Conservation (phyloP, 306 rosid genomes). For the peach (Prunus persica) region DNA sequence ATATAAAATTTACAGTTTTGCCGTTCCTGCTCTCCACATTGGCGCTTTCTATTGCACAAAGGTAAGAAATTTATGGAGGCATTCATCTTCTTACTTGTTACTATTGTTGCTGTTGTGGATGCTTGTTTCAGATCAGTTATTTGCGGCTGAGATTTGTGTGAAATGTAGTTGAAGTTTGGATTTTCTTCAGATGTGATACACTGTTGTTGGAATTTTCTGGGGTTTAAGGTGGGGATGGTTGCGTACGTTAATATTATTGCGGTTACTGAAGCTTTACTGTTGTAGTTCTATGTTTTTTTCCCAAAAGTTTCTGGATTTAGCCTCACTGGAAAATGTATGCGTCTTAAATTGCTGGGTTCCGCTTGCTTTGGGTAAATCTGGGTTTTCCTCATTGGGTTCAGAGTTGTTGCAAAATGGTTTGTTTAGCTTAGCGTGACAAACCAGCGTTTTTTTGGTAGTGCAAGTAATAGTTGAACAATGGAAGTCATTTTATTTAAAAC, state of each 20-base stretch:
- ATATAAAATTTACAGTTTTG: not conserved
- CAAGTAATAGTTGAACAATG: not conserved
- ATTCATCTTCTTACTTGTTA: not conserved
- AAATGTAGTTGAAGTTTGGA: not conserved
- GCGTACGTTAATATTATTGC: too few species aligned
- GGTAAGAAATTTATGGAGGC: conserved; percentile 33
- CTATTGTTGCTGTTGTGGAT: not conserved
- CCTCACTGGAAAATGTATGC: not conserved
- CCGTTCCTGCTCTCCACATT: conserved; percentile 36
- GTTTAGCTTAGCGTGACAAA: not conserved
- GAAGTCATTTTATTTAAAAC: not conserved
- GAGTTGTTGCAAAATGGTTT: not conserved
- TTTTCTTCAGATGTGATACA: not conserved
- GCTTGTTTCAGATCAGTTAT: not conserved
- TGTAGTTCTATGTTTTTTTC: too few species aligned
- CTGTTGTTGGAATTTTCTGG: conserved; percentile 1
- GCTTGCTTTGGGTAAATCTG: not conserved
- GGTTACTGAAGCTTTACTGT: not conserved
- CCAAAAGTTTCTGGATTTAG: not conserved
- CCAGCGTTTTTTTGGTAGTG: not conserved
- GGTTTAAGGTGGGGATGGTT: not conserved
- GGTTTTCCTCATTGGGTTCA: not conserved
- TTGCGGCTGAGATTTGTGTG: conserved; percentile 5
- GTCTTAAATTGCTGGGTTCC: conserved; percentile 1
- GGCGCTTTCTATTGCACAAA: conserved; percentile 18